Evolutionary conservation across 257 asterid species (phyloP).

Genomic region (Solanum tarapatanum): DNA sequence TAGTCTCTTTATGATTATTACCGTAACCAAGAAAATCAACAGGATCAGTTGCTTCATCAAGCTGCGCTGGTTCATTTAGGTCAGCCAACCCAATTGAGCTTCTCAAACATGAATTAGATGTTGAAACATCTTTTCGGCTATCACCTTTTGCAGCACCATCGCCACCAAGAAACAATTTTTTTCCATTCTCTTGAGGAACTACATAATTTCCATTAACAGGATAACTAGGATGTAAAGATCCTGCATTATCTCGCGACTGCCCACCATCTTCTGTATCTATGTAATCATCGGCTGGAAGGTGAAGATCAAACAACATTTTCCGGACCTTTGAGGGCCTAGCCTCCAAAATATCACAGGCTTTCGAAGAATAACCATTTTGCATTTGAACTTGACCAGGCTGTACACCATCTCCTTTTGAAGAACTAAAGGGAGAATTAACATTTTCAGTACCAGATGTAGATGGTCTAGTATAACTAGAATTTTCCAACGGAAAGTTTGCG

Average conservation of each 20-base stretch:
- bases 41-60: constrained; percentile 43
- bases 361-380: constrained; percentile 34
- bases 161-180: constrained; percentile 11
- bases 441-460: constrained; percentile 47
- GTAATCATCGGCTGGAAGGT: constrained; percentile 80
- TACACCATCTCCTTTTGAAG: constrained; percentile 41
- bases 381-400: constrained; percentile 26
- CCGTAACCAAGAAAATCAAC: constrained; percentile 34
- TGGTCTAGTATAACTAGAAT: constrained; percentile 40
- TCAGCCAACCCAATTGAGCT: constrained; percentile 50
- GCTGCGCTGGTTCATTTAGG: constrained; percentile 67
- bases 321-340: constrained; percentile 72
- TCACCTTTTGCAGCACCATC: constrained; percentile 15
- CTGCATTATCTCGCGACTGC: constrained; percentile 16
- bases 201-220: constrained; percentile 21
- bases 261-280: constrained; percentile 53
- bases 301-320: constrained; percentile 81
- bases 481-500: constrained; percentile 34
- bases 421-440: constrained; percentile 57
- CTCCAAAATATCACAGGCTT: constrained; percentile 47
- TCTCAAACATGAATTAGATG: constrained; percentile 33
- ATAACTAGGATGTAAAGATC: constrained; percentile 15
- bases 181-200: constrained; percentile 12
- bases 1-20: constrained; percentile 28
- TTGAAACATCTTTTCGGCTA: constrained; percentile 20